Evolutionary conservation across 441 rosid genomes (phyloP), one percentile per base, ranked within the genome.

Genomic region (Adansonia madagascariensis): DNA sequence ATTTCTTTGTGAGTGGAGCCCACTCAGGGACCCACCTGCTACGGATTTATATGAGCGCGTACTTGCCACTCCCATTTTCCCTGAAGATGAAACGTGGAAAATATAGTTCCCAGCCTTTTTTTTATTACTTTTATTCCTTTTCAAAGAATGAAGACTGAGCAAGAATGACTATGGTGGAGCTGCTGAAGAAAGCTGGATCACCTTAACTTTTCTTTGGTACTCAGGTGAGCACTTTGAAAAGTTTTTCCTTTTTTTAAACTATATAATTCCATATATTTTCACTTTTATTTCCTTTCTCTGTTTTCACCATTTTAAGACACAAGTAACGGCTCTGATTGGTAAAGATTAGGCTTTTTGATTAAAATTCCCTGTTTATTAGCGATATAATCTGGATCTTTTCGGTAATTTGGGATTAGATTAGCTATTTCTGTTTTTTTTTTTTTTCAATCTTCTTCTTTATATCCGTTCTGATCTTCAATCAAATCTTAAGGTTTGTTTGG

Each of bases 401-500:
- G 35, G 17, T 10, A 67, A 67, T 67, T 67, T 44, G 24, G 2
- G 44, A 31, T 62, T 62, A 6, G 7, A 17, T 65, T 39, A 41
- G 52, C 35, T 47, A 47, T 17, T 24, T 63, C 31, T 11, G 8
- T 6, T 3, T 2, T 15, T 15, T 14, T 66, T 55, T 4, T n/a
- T 6, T 3, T 9, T 17, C 2, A 44, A 53, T 8, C 12, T 31
- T 60, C 35, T 69, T 43, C 4, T 53, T 62, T 52, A 9, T 20
- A 71, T 20, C 10, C 31, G 24, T 24, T 79, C 20, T 39, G 43
- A 10, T n/a, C 46, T 14, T 53, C 41, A 20, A 24, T n/a, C 2
- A 6, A 11, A 31, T 15, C 44, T 15, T 63, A 35, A 63, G 41
- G 17, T 18, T 44, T 75, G 43, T 53, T 71, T 80, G 66, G 66